Base-by-base conservation (phyloP, 1,284 basidiomycete species). In the Trametes hirsuta region DNA sequence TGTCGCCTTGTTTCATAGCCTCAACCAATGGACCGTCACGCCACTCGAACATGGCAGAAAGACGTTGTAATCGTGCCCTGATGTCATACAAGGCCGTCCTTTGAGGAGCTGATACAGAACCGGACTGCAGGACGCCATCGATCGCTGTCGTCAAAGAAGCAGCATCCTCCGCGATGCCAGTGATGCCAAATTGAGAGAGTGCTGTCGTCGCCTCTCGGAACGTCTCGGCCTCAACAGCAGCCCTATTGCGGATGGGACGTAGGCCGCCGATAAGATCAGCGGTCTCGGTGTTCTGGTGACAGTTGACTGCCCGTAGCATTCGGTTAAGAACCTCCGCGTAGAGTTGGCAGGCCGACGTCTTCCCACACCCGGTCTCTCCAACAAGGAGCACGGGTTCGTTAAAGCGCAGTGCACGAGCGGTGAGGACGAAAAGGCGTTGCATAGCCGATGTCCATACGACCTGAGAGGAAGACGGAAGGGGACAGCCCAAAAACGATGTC, bases 231-330 rank as follows among this genome's bases (percentile, higher is more conserved):
- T 85, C 82, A 14, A 77, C 47, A 3, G 77, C 69, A 42, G 74
- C 75, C 39, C 93, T 87, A 75, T 95, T 95, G 24, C 97, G 88
- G n/a, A 97, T 79, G 2, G 97, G 97, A 39, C 97, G 85, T 69
- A 98, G 86, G 36, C 95, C 94, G 40, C 97, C 97, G 50, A 99
- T 93, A 41, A 99, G 80, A 75, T 99, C 97, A 8, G 97, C 94
- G 0, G 97, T 97, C 77, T 99, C 97, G n/a, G 97, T 99, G 72
- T 98, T 99, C 74, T 98, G 96, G 74, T 99, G 97, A 71, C 97
- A 99, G 71, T 94, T 98, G 68, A 99, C 85, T 6, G 87, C 83
- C 66, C 91, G 81, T 15, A 99, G 79, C 41, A 76, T 77, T 66
- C 87, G 86, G 35, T 77, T 77, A 25, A 86, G 79, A 3, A 87